These are phyloP conservation scores for Yamadazyma mexicana DNA, from an alignment of 1,139 yeast species.

Conservation along the genomic window DNA sequence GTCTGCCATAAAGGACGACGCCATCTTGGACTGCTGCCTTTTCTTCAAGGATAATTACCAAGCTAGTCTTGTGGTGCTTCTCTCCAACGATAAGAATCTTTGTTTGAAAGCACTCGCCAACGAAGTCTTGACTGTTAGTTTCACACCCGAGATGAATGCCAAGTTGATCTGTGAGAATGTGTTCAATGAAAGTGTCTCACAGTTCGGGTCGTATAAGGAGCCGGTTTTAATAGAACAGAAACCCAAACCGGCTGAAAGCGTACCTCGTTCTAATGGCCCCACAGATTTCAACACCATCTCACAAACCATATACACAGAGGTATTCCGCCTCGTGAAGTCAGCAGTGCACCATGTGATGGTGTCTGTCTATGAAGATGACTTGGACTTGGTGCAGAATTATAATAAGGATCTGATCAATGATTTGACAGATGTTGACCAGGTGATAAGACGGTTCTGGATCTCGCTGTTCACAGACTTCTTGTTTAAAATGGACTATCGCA, in stretches of 20 bases:
- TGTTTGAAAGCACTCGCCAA: constrained; percentile 76
- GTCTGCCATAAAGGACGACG: constrained; percentile 62
- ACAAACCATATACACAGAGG: constrained; percentile 34
- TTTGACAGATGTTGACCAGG: constrained; percentile 42
- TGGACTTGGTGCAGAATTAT: constrained; percentile 50
- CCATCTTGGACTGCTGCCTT: constrained; percentile 82
- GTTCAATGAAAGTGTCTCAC: constrained; percentile 33
- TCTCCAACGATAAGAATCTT: constrained; percentile 82
- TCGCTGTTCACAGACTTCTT: constrained; percentile 59
- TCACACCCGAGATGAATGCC: constrained; percentile 59
- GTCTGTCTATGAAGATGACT: constrained; percentile 59
- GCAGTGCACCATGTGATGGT: constrained; percentile 55
- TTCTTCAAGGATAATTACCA: constrained; percentile 50
- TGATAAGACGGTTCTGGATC: constrained; percentile 51
- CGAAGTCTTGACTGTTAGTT: constrained; percentile 68
- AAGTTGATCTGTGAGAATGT: constrained; percentile 54
- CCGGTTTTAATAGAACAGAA: constrained; percentile 9
- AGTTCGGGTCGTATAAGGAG: constrained; percentile 5
- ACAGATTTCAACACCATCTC: constrained; percentile 9
- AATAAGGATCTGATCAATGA: constrained; percentile 29
- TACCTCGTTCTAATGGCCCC: neutral
- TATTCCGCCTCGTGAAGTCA: constrained; percentile 40
- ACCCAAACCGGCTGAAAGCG: neutral
- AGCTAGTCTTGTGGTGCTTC: constrained; percentile 53
- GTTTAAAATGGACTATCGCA: constrained; percentile 20